A percentile compares a stretch with the other conserved stretches of the same genome.
These are phyloP conservation scores for Salvia rosmarinus DNA, from an alignment of 257 asterid genomes.

Conservation along the genomic window DNA sequence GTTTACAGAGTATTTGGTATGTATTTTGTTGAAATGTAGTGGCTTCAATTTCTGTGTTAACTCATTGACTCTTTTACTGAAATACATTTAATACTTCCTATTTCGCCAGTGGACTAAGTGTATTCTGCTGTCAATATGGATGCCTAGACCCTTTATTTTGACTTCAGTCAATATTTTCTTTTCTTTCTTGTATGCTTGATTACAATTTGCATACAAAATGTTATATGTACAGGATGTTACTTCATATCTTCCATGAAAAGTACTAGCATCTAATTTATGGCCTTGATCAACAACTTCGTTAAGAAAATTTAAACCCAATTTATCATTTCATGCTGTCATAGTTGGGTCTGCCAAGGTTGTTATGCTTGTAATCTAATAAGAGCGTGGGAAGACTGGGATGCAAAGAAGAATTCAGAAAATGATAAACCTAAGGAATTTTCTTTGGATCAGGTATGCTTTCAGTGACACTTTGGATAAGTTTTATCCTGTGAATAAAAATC, in stretches of 20 bases:
- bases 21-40: conserved; percentile 25
- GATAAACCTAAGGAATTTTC: conserved; percentile 87
- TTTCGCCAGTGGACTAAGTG: not conserved
- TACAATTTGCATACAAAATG: not conserved
- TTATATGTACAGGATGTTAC: not conserved
- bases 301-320: conserved; percentile 23
- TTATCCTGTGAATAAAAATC: conserved; percentile 9
- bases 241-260: conserved; percentile 7
- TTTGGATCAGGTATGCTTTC: conserved; percentile 77
- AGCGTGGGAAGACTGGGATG: conserved; percentile 98
- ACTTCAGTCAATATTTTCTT: not conserved
- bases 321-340: conserved; percentile 41
- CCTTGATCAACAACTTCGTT: conserved; percentile 5
- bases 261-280: conserved; percentile 18
- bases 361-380: conserved; percentile 71
- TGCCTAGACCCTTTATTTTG: not conserved
- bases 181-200: not conserved
- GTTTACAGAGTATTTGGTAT: not conserved
- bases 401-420: conserved; percentile 74
- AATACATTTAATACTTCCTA: not conserved
- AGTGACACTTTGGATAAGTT: not conserved
- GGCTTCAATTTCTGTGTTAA: not conserved
- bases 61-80: not conserved
- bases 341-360: conserved; percentile 87
- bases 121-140: conserved; percentile 11